Evolutionary conservation across 2,329 filamentous ascomycete species (phyloP).

Genomic region (Penicillium sp.): DNA sequence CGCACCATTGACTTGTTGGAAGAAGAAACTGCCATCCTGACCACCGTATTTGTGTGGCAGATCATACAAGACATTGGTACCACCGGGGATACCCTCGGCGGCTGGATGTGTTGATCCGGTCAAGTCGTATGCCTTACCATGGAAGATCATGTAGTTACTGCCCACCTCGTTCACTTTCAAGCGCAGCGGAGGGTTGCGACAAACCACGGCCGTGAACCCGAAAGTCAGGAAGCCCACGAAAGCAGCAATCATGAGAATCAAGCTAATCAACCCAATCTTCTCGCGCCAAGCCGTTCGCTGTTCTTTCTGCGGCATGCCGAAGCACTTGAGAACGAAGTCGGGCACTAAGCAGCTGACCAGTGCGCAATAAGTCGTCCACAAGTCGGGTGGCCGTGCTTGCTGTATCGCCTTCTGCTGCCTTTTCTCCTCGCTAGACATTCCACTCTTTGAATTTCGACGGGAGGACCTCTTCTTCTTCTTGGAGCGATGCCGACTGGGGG

Average conservation of each 20-base stretch:
- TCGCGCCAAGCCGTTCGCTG: slow-evolving; percentile 94
- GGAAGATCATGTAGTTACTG: slow-evolving; percentile 87
- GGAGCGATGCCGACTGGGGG: slow-evolving; percentile 34
- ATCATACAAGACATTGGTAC: slow-evolving; percentile 79
- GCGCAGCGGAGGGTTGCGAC: slow-evolving; percentile 63
- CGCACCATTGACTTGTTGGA: slow-evolving; percentile 95
- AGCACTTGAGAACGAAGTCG: slow-evolving; percentile 74
- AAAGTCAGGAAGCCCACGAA: slow-evolving; percentile 95
- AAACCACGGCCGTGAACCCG: slow-evolving; percentile 87
- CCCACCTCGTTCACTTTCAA: slow-evolving; percentile 78
- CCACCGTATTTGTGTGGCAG: slow-evolving; percentile 74
- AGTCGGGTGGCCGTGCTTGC: slow-evolving; percentile 67
- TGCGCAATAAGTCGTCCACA: slow-evolving; percentile 95
- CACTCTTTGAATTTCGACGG: slow-evolving; percentile 53
- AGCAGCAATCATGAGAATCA: slow-evolving; percentile 81
- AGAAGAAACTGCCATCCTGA: slow-evolving; percentile 92
- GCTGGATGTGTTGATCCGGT: slow-evolving; percentile 69
- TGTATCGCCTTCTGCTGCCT: slow-evolving; percentile 55
- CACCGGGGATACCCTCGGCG: slow-evolving; percentile 67
- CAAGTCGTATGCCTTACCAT: slow-evolving; percentile 84
- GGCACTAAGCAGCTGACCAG: slow-evolving; percentile 94
- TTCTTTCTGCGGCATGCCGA: slow-evolving; percentile 75
- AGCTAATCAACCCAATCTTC: slow-evolving; percentile 93
- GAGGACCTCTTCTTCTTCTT: slow-evolving; percentile 56
- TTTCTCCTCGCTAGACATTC: slow-evolving; percentile 55